Evolutionary conservation across 164 flowering plant species (phyloP).

Genomic region (Aristolochia californica): DNA sequence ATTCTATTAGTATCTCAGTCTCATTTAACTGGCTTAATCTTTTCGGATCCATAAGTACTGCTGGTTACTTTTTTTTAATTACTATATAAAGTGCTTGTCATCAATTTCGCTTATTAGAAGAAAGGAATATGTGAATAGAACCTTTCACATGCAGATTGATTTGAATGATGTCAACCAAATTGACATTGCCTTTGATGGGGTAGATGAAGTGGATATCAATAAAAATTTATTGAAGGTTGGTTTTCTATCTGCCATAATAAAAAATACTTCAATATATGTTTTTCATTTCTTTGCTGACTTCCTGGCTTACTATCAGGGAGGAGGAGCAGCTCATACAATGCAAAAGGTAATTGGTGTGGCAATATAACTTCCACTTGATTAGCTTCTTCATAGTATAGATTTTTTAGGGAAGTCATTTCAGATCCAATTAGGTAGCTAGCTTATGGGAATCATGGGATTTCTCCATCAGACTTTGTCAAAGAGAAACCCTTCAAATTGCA

Average conservation of each 20-base stretch:
- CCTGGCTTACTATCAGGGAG: slow-evolving; percentile 14
- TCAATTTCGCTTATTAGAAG: too few relatives aligned
- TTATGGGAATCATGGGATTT: too few relatives aligned
- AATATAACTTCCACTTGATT: not conserved
- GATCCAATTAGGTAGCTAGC: too few relatives aligned
- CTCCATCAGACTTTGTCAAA: too few relatives aligned
- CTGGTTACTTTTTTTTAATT: too few relatives aligned
- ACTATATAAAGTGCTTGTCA: too few relatives aligned
- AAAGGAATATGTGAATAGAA: too few relatives aligned
- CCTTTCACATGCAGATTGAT: slow-evolving; percentile 14
- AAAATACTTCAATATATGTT: too few relatives aligned
- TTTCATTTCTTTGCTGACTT: not conserved
- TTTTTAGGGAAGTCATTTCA: not conserved
- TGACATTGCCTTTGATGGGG: slow-evolving; percentile 26
- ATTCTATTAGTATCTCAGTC: not conserved
- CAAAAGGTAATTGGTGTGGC: slow-evolving; percentile 15
- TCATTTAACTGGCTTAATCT: not conserved
- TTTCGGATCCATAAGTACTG: not conserved
- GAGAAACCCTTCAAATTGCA: too few relatives aligned
- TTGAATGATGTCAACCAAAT: slow-evolving; percentile 21
- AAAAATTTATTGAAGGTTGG: slow-evolving; percentile 18
- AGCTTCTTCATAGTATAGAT: not conserved
- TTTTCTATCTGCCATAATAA: not conserved
- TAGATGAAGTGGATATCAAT: slow-evolving; percentile 21
- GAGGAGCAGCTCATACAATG: slow-evolving; percentile 26